Base-by-base conservation (phyloP, 257 asterid species). In the Nicotiana undulata region DNA sequence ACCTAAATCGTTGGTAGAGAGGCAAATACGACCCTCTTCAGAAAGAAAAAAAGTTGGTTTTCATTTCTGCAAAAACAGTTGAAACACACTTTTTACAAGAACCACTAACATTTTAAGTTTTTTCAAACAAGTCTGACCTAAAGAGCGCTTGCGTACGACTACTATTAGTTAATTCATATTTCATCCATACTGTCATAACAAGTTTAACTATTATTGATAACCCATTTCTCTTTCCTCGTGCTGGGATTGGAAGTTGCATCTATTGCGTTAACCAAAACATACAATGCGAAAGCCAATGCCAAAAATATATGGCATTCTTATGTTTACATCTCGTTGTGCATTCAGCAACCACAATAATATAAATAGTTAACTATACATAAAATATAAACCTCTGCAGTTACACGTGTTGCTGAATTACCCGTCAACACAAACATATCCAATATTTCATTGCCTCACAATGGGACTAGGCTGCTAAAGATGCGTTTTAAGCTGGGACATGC, bases 401-500 rank as follows among this genome's bases (percentile, higher is more conserved):
- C 5, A 46, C 4, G 46, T 65, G 53, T 76, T 28, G 76, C 68
- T 75, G 10, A 13, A 64, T 34, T 20, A 7, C 77, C 77, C 24
- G 77, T 58, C 77, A 13, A 72, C 78, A 72, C 78, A 67, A 13
- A 83, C 34, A 53, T 77, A 64, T 74, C 66, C 78, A 56, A 49
- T 80, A 68, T 17, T 28, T 46, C 60, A 46, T 20, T 2, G 68
- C 15, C 56, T 93, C 85, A 93, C 4, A 86, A 49, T 8, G 95
- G 89, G 56, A 85, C 88, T 24, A 87, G 87, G 85, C 98, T 91
- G 93, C 89, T 94, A 88, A 89, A 93, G 84, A 94, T 90, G 80
- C 99, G 97, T 85, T 94, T 96, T 90, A 96, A 85, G 81, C 98
- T 91, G 37, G 95, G 94, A 87, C 93, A 93, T 5, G 93, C 91